Base-by-base conservation (phyloP, 2,329 filamentous ascomycete genomes). In the Trichoderma oligosporum region DNA sequence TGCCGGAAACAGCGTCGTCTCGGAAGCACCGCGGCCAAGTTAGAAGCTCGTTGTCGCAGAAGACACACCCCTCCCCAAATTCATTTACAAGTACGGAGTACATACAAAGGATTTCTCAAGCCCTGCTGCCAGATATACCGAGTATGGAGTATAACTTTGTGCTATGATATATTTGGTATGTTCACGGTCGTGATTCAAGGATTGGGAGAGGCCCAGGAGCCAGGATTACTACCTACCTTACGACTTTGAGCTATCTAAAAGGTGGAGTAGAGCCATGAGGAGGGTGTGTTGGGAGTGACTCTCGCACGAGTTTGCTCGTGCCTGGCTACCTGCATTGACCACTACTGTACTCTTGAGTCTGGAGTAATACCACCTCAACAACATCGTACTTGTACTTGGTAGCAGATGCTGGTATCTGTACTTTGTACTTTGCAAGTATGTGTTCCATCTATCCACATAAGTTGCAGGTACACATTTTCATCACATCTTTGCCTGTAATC, bases 11-110 rank as follows among this genome's bases (percentile, higher is more conserved):
- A 57, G 58, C 24, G 53, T 38, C 58, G 36, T 54, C 24, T 61
- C 60, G 61, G 60, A 57, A 62, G 58, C 56, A 60, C 56, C 54
- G 60, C 61, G 60, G 60, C 45, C 56, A 46, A 49, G 56, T 48
- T 38, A 52, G 31, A 45, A 52, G 47, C 53, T 44, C 41, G 56
- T 52, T 41, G 52, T 38, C 14, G 41, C 20, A 38, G n/a, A 24
- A 31, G 29, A 45, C 22, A 6, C 29, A 8, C 42, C 44, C 42
- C n/a, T 3, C 48, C 49, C 20, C 29, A 22, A 20, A 39, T 39
- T 54, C 49, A 18, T 29, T 7, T 25, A 49, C 33, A 36, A 20
- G n/a, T n/a, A 39, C 29, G 18, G 49, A 44, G 49, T n/a, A n/a
- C n/a, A n/a, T n/a, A n/a, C n/a, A n/a, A n/a, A n/a, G n/a, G n/a